Conservation (phyloP, 202 grass and related monocot genomes). For the Alloteropsis angusta region DNA sequence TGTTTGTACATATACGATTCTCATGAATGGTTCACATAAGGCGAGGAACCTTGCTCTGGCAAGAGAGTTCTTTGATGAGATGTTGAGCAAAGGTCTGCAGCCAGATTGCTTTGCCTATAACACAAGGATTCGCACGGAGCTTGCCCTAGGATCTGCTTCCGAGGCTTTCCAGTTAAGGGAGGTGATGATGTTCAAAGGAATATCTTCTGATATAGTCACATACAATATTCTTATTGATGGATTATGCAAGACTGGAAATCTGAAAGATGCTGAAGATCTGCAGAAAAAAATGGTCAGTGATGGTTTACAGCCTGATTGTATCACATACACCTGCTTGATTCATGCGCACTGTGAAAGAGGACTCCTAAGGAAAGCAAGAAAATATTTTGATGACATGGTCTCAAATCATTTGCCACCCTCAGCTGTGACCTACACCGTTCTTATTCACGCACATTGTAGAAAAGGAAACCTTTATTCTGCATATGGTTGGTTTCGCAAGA, state of each 20-base stretch:
- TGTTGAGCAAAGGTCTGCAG: conserved; percentile 56
- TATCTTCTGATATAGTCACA: conserved; percentile 53
- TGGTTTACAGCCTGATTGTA: conserved; percentile 60
- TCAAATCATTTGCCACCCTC: conserved; percentile 44
- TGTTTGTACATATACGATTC: conserved; percentile 82
- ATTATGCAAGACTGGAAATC: conserved; percentile 61
- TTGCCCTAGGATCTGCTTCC: conserved; percentile 43
- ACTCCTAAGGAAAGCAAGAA: conserved; percentile 46
- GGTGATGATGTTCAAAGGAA: conserved; percentile 48
- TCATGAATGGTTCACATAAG: conserved; percentile 68
- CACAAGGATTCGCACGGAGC: conserved; percentile 51
- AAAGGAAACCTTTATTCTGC: conserved; percentile 54
- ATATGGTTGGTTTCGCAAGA: conserved; percentile 55
- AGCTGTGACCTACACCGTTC: conserved; percentile 65
- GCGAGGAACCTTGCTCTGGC: conserved; percentile 48
- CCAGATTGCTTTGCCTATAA: conserved; percentile 77
- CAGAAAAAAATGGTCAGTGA: conserved; percentile 56
- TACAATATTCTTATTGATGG: conserved; percentile 91
- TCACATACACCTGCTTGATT: conserved; percentile 93
- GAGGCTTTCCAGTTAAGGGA: conserved; percentile 57
- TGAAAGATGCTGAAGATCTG: conserved; percentile 47
- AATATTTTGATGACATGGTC: conserved; percentile 51
- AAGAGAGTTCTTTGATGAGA: conserved; percentile 72
- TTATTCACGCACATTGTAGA: conserved; percentile 68
- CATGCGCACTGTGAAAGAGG: conserved; percentile 65